Percentiles rank a stretch among this genome's conserved stretches.
These are phyloP conservation scores for Penicillium occitanis DNA, from an alignment of 2,329 filamentous ascomycete genomes.

Conservation along the genomic window DNA sequence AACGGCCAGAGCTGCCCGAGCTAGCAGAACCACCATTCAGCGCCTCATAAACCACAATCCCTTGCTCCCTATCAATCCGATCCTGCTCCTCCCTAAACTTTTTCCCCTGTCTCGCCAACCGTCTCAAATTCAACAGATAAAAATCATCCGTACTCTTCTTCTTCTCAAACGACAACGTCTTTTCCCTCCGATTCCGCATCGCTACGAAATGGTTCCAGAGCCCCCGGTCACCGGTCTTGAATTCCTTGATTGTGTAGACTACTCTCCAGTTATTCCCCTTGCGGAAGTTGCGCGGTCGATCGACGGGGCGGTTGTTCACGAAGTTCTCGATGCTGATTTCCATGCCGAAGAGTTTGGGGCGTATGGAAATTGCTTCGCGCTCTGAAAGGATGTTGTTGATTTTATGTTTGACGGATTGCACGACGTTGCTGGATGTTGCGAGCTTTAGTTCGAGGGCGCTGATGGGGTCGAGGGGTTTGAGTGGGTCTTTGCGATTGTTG, in stretches of 20 bases:
- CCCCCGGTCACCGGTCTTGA: slow-evolving; percentile 47
- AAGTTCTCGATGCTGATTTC: slow-evolving; percentile 70
- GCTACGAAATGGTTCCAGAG: slow-evolving; percentile 53
- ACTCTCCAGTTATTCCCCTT: slow-evolving; percentile 63
- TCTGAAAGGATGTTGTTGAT: neutral
- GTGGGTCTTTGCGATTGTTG: neutral
- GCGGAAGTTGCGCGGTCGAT: slow-evolving; percentile 57
- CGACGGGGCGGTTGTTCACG: slow-evolving; percentile 64
- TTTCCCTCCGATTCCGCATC: slow-evolving; percentile 57
- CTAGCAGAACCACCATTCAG: neutral
- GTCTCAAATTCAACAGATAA: slow-evolving; percentile 33
- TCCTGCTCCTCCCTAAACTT: slow-evolving; percentile 58
- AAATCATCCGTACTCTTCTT: slow-evolving; percentile 50
- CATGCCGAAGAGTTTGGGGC: slow-evolving; percentile 60
- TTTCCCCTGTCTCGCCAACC: slow-evolving; percentile 57
- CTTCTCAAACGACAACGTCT: slow-evolving; percentile 39
- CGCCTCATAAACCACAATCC: slow-evolving; percentile 32
- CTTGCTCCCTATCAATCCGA: slow-evolving; percentile 49
- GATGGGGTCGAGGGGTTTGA: slow-evolving; percentile 11
- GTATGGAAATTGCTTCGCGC: neutral
- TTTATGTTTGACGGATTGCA: neutral
- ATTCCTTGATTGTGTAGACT: slow-evolving; percentile 73
- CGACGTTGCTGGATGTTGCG: neutral
- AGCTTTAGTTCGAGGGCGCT: neutral
- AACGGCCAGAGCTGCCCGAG: neutral